These are phyloP conservation scores for Exserohilum rostratum DNA, from an alignment of 2,329 filamentous ascomycete species.

Conservation along the genomic window DNA sequence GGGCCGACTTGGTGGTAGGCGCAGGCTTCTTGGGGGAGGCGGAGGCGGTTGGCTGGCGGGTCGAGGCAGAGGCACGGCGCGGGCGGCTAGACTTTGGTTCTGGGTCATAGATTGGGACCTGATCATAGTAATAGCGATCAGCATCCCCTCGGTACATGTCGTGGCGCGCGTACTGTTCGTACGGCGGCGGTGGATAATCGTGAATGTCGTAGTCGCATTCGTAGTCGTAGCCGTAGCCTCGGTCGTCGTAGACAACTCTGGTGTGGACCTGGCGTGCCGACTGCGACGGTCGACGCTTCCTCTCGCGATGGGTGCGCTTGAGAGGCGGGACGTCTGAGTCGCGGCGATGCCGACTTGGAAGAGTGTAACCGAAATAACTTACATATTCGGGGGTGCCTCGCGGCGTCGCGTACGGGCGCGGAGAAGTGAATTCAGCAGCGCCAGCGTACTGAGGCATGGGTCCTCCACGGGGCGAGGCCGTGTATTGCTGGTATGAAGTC, in stretches of 20 bases:
- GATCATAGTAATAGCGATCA: conserved; percentile 59
- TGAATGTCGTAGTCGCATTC: conserved; percentile 54
- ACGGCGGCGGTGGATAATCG: conserved; percentile 57
- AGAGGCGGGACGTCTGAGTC: conserved; percentile 47
- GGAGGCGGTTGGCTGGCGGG: conserved; percentile 48
- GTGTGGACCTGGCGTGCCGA: conserved; percentile 61
- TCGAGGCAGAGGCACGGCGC: conserved; percentile 62
- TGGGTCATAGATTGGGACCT: conserved; percentile 55
- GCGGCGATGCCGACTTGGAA: conserved; percentile 50
- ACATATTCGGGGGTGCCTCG: conserved; percentile 67
- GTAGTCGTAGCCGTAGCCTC: conserved; percentile 56
- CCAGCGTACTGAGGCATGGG: conserved; percentile 50
- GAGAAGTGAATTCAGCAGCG: conserved; percentile 46
- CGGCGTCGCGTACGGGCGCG: conserved; percentile 55
- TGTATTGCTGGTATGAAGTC: conserved; percentile 52
- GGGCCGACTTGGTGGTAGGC: conserved; percentile 39
- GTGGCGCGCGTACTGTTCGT: conserved; percentile 57
- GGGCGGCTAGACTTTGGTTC: conserved; percentile 55
- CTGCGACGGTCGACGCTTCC: conserved; percentile 59
- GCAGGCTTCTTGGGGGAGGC: conserved; percentile 46
- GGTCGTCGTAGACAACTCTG: conserved; percentile 62
- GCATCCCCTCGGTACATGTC: conserved; percentile 61
- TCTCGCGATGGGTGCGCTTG: conserved; percentile 51
- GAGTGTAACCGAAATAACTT: conserved; percentile 62
- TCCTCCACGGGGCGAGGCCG: conserved; percentile 38